Base-by-base conservation (phyloP, 2,329 filamentous ascomycete species). In the Elsinoe australis region DNA sequence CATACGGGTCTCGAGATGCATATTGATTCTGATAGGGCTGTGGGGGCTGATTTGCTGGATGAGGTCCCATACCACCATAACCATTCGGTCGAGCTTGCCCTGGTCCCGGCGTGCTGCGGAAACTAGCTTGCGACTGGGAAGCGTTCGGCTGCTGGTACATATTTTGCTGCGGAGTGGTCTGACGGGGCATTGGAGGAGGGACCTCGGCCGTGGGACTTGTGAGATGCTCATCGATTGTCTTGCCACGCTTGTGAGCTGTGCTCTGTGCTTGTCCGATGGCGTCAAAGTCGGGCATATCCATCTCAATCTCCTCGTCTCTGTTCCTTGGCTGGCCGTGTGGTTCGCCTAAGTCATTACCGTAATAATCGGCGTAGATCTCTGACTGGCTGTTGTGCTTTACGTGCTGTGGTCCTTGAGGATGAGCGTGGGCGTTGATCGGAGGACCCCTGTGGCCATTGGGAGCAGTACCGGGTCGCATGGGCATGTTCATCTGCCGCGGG, bases 231-330 rank as follows among this genome's bases (percentile, higher is more conserved):
- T 64, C 55, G 4, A 62, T 55, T 21, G 57, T 56, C 50, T 59
- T 56, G 21, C 52, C 51, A 2, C 59, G 55, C 52, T 60, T 62
- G 41, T 64, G 59, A 4, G 34, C 29, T 10, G 32, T 17, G 10
- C n/a, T n/a, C n/a, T 47, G 8, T n/a, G 5, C 17, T 2, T 10
- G 32, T 15, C 14, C 17, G 5, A 15, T 19, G 7, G 72, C 73
- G 57, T 80, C 76, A 55, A 82, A 82, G 54, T 82, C 75, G 2
- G 79, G 79, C 76, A 82, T 80, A 39, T 80, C 77, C 14, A 71
- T 69, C 41, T 78, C 73, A 44, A 69, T 65, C 41, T 67, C 64
- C 44, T 66, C 64, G 29, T 67, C 68, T 34, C 65, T 60, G 19
- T 59, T 56, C 62, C 48, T 53, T 55, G 54, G 58, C 50, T 51